Percentiles rank a stretch among this genome's conserved stretches.
Conservation (phyloP, 1,284 basidiomycete genomes). For the Meripilus lineatus region DNA sequence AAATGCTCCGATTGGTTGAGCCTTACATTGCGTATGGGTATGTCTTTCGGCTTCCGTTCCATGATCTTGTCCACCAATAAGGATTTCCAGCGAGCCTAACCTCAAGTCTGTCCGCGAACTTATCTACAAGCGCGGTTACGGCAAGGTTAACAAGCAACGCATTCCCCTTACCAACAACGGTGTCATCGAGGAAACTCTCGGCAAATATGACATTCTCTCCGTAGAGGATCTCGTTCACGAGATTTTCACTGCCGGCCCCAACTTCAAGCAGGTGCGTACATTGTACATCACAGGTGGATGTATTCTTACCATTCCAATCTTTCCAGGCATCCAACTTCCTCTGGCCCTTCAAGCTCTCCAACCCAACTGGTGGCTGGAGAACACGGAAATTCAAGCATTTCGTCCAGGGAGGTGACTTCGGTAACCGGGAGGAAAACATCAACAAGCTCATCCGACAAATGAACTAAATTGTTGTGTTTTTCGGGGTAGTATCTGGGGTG, state of each 20-base stretch:
- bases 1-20: constrained; percentile 97
- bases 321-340: constrained; percentile 87
- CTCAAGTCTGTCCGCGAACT: constrained; percentile 96
- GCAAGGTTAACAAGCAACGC: constrained; percentile 97
- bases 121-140: constrained; percentile 99
- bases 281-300: neutral
- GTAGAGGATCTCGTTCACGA: constrained; percentile 99
- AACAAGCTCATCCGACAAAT: constrained; percentile 97
- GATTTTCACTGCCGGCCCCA: constrained; percentile 92
- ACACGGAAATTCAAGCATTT: constrained; percentile 95
- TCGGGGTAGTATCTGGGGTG: too few species aligned
- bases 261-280: constrained; percentile 89
- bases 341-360: constrained; percentile 99
- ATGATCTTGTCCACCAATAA: constrained; percentile 6
- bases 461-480: too few species aligned
- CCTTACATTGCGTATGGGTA: constrained; percentile 97
- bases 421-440: constrained; percentile 94
- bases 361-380: constrained; percentile 98
- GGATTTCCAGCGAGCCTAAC: constrained; percentile 75
- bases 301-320: constrained; percentile 1
- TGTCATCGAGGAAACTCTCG: constrained; percentile 89
- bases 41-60: constrained; percentile 23
- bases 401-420: constrained; percentile 93
- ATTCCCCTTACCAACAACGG: constrained; percentile 94
- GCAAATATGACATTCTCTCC: constrained; percentile 95